Evolutionary conservation across 495 filamentous ascomycete species (phyloP), one percentile per base, ranked within the genome.

Genomic region (Daldinia caldariorum): DNA sequence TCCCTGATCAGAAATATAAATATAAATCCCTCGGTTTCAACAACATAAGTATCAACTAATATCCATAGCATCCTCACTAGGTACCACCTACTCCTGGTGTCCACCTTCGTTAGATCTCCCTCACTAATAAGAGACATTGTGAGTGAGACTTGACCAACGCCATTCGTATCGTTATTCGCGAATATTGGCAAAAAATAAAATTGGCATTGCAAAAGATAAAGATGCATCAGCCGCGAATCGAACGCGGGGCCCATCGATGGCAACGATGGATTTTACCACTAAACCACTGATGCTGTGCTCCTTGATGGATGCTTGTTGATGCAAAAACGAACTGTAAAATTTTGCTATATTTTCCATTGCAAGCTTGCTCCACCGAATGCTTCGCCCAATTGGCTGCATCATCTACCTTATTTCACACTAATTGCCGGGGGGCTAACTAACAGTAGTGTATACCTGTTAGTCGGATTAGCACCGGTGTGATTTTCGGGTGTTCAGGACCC

Each of bases 251-350:
- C 79, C 80, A 82, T 82, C 80, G 80, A 83, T 83, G 80, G 80
- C 80, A 83, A 83, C 80, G 80, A 83, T 82, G 80, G 79, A 82
- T 83, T 83, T 82, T 83, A 83, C 80, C 80, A 83, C 80, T 83
- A 83, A 82, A 82, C 79, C 80, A 82, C 80, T 80, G 77, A 78
- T 77, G 75, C 75, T 32, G 13, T 37, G 16, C 16, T 41, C 41
- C n/a, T 1, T 45, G 0, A 45, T 16, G 16, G 41, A 43, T 20
- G 7, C 18, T 47, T 20, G 43, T 22, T 47, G 43, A 47, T 47
- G 43, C 4, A 47, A 47, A 20, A 12, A 3, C 12, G 0, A 22
- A 47, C 4, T 12, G 8, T 47, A 47, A 47, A 47, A 47, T 1
- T 13, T 47, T 47, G 0, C 5, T 47, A 47, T 47, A 47, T 47